phyloP scores from a whole-genome alignment of 352 stramenopile species.

The Phytophthora constricta region DNA sequence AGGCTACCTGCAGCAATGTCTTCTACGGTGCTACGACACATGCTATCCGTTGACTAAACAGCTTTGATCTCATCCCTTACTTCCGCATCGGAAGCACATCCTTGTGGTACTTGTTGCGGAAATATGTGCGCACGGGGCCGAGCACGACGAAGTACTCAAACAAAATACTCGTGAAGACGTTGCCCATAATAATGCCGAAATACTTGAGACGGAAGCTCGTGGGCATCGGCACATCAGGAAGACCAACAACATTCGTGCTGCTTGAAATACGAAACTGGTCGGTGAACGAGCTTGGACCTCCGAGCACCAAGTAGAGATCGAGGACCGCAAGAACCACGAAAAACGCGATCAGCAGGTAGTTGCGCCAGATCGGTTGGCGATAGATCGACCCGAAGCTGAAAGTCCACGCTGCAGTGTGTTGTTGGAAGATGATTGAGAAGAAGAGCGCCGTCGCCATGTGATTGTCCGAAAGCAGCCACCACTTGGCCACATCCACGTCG shows the following conservation, averaged over 20 bases:
- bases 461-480: slow-evolving; percentile 40
- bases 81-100: slow-evolving; percentile 20
- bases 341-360: slow-evolving; percentile 35
- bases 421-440: slow-evolving; percentile 23
- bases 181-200: slow-evolving; percentile 24
- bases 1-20: too few relatives aligned
- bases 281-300: slow-evolving; percentile 32
- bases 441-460: slow-evolving; percentile 28
- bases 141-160: slow-evolving; percentile 32
- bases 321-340: slow-evolving; percentile 24
- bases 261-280: slow-evolving; percentile 45
- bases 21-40: slow-evolving; percentile 11
- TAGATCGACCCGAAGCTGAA: slow-evolving; percentile 40
- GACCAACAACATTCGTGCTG: slow-evolving; percentile 41
- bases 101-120: slow-evolving; percentile 27
- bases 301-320: slow-evolving; percentile 39
- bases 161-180: slow-evolving; percentile 13
- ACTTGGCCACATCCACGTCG: slow-evolving; percentile 31
- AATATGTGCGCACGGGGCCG: slow-evolving; percentile 21
- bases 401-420: slow-evolving; percentile 18
- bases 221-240: slow-evolving; percentile 40
- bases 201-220: slow-evolving; percentile 33
- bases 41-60: not conserved
- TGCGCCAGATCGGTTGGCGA: slow-evolving; percentile 39
- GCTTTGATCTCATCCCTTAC: slow-evolving; percentile 4